Conservation (phyloP, 768 basidiomycete genomes). For the Tephrocybe sp. region DNA sequence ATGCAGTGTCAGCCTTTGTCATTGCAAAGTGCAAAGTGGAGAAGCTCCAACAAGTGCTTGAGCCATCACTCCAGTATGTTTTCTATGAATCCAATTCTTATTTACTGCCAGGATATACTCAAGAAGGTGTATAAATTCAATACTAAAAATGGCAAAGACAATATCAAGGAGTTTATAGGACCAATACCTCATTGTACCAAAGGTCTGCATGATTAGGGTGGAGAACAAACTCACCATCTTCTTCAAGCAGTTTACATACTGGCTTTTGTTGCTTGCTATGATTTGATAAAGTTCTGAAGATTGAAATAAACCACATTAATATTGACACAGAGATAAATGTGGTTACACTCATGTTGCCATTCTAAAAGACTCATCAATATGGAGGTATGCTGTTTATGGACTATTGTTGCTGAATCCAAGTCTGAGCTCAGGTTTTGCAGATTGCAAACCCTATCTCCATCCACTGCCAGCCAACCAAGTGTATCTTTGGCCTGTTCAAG, state of each 20-base stretch:
- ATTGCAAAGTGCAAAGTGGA: conserved; percentile 27
- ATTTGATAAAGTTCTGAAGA: conserved; percentile 34
- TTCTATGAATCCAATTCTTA: conserved; percentile 24
- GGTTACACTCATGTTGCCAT: conserved; percentile 24
- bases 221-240: conserved; percentile 23
- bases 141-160: conserved; percentile 15
- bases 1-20: conserved; percentile 22
- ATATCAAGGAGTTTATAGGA: conserved; percentile 18
- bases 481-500: too few species aligned
- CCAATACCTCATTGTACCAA: conserved; percentile 7
- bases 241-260: conserved; percentile 31
- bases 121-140: conserved; percentile 25
- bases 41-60: conserved; percentile 25
- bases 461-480: too few species aligned
- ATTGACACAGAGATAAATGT: not conserved
- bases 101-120: conserved; percentile 22
- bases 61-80: conserved; percentile 25
- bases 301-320: conserved; percentile 26
- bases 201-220: conserved; percentile 27
- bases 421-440: too few species aligned
- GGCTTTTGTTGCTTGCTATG: conserved; percentile 33
- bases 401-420: too few species aligned
- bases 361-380: conserved; percentile 28
- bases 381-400: too few species aligned
- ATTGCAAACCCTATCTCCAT: too few species aligned